A percentile compares a stretch with the other conserved stretches of the same genome.
phyloP scores from a whole-genome alignment of 345 rosid genomes.

The Excoecaria cochinchinensis region DNA sequence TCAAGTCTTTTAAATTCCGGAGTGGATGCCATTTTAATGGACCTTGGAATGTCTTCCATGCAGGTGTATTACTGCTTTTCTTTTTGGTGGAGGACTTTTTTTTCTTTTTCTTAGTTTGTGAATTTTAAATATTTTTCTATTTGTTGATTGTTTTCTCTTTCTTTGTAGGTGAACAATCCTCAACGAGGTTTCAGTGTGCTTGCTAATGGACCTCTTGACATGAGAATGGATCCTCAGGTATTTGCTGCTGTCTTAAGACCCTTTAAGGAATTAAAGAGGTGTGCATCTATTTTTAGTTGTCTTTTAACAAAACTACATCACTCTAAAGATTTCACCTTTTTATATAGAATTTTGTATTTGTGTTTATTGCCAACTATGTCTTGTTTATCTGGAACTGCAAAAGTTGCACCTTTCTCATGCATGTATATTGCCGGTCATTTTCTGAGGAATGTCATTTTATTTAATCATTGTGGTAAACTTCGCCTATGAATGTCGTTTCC shows the following conservation, averaged over 20 bases:
- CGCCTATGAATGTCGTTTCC: neutral
- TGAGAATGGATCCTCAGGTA: conserved; percentile 97
- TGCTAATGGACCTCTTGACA: conserved; percentile 87
- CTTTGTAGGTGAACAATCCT: conserved; percentile 74
- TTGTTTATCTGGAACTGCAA: too few species aligned
- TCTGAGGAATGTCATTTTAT: neutral
- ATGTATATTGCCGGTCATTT: neutral
- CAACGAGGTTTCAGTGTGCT: conserved; percentile 86
- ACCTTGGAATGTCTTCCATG: conserved; percentile 97
- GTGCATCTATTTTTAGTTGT: neutral
- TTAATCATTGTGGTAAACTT: too few species aligned
- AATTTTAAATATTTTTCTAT: neutral
- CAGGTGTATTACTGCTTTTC: conserved; percentile 47
- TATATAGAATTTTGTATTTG: neutral
- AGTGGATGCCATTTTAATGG: conserved; percentile 89
- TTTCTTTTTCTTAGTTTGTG: neutral
- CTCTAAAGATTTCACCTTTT: neutral
- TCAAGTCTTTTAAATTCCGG: conserved; percentile 43
- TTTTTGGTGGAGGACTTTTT: neutral
- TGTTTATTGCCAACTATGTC: neutral
- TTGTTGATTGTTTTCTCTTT: neutral
- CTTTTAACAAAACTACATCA: neutral
- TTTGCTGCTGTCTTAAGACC: neutral
- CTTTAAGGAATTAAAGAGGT: neutral
- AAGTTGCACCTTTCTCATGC: too few species aligned